Percentiles rank a stretch among this genome's conserved stretches.
phyloP scores from a whole-genome alignment of 306 rosid species.

The Dicorynia guianensis region DNA sequence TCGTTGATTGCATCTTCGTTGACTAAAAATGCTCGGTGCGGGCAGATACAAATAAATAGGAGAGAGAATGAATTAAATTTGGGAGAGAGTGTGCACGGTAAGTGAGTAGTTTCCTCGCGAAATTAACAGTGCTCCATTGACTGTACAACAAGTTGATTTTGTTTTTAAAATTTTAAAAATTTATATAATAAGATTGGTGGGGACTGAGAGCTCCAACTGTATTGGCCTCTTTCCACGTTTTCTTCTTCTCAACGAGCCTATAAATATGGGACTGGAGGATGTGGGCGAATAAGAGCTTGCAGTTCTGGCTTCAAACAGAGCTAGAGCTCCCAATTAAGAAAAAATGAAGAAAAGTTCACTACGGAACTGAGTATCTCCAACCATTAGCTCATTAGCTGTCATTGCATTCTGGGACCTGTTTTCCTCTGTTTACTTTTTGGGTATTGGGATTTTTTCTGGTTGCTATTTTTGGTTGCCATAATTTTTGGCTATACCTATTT shows the following conservation, averaged over 20 bases:
- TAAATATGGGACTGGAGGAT: conserved; percentile 2
- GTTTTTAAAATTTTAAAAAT: neutral
- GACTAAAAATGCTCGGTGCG: too few species aligned
- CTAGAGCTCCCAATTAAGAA: neutral
- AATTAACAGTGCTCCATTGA: too few species aligned
- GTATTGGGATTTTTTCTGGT: neutral
- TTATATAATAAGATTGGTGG: neutral
- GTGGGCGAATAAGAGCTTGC: neutral
- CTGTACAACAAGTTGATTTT: neutral
- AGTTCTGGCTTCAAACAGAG: neutral
- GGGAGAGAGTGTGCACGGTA: too few species aligned
- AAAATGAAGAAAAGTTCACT: neutral
- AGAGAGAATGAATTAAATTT: too few species aligned
- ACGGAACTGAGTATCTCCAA: neutral
- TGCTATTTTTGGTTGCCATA: neutral
- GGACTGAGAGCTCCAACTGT: conserved; percentile 28
- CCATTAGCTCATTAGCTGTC: neutral
- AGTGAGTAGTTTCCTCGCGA: too few species aligned
- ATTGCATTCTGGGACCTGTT: neutral
- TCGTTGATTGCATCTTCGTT: neutral
- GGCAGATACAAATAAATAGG: too few species aligned
- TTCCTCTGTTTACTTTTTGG: neutral
- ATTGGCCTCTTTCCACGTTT: neutral
- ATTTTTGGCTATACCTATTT: neutral
- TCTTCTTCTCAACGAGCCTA: conserved; percentile 6